Evolutionary conservation across 2,329 filamentous ascomycete species (phyloP).

Genomic region (Fusarium nygamai): DNA sequence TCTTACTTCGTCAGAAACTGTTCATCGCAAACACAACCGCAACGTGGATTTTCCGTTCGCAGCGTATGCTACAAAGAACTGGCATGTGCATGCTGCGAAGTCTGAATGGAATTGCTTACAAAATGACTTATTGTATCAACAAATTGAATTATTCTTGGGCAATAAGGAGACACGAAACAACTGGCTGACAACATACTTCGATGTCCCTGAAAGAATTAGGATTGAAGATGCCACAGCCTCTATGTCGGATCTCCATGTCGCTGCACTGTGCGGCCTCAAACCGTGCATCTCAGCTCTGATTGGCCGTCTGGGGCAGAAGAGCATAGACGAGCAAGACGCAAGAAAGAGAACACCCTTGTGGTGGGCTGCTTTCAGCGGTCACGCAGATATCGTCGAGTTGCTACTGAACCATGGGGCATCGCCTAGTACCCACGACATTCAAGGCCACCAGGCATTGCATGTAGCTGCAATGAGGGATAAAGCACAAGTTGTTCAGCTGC

Average conservation of each 20-base stretch:
- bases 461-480: slow-evolving; percentile 41
- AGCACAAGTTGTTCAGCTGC: slow-evolving; percentile 3
- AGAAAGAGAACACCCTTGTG: slow-evolving; percentile 1
- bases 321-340: neutral
- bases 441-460: slow-evolving; percentile 47
- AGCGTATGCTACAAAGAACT: slow-evolving; percentile 18
- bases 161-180: neutral
- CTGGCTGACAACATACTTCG: slow-evolving; percentile 1
- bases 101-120: neutral
- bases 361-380: slow-evolving; percentile 41
- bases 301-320: neutral
- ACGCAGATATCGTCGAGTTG: slow-evolving; percentile 19
- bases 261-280: slow-evolving; percentile 18
- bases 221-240: neutral
- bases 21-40: neutral
- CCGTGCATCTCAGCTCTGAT: slow-evolving; percentile 1
- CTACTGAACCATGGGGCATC: slow-evolving; percentile 42
- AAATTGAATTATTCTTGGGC: slow-evolving; percentile 8
- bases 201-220: too few relatives aligned
- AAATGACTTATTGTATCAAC: neutral
- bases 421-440: slow-evolving; percentile 29
- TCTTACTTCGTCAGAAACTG: neutral
- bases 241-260: slow-evolving; percentile 19
- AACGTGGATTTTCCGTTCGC: slow-evolving; percentile 23
- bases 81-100: slow-evolving; percentile 12